Conservation (phyloP, 2,329 filamentous ascomycete genomes). For the Lomentospora prolificans region DNA sequence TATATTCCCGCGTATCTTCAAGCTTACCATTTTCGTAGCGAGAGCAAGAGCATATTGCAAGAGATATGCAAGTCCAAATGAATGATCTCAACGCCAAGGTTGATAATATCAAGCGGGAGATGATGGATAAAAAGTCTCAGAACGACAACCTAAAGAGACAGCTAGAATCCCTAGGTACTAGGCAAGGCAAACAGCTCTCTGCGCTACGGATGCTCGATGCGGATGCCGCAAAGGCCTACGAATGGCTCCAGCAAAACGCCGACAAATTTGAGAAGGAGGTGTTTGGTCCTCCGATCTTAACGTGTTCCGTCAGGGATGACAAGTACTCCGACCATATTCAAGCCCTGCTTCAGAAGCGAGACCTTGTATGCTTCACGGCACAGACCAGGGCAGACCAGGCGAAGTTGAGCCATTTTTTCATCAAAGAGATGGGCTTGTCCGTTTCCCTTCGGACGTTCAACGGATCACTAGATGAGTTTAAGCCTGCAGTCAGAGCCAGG, state of each 20-base stretch:
- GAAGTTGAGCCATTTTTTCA: constrained; percentile 57
- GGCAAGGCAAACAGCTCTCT: constrained; percentile 62
- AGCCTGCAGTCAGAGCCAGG: constrained; percentile 37
- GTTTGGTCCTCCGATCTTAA: constrained; percentile 71
- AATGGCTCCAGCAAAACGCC: constrained; percentile 70
- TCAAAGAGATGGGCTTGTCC: constrained; percentile 52
- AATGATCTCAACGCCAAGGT: constrained; percentile 32
- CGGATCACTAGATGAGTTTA: constrained; percentile 43
- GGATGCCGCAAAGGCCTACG: constrained; percentile 63
- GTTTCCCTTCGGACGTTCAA: constrained; percentile 61
- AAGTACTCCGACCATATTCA: constrained; percentile 50
- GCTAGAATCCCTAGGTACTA: constrained; percentile 56
- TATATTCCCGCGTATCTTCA: too few relatives aligned
- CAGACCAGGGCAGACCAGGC: constrained; percentile 69
- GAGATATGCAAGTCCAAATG: constrained; percentile 40
- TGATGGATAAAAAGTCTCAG: constrained; percentile 10
- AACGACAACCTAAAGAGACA: constrained; percentile 31
- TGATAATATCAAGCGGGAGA: constrained; percentile 27
- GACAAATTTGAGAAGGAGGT: constrained; percentile 63
- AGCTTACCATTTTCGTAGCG: constrained; percentile 31
- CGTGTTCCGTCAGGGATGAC: constrained; percentile 67
- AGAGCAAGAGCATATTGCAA: constrained; percentile 46
- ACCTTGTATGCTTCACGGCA: constrained; percentile 61
- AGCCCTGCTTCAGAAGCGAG: constrained; percentile 37
- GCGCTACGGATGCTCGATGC: constrained; percentile 50